Evolutionary conservation across 2,329 filamentous ascomycete genomes (phyloP), one percentile per base, ranked within the genome.

Genomic region (Neofusicoccum kwambonambiense): DNA sequence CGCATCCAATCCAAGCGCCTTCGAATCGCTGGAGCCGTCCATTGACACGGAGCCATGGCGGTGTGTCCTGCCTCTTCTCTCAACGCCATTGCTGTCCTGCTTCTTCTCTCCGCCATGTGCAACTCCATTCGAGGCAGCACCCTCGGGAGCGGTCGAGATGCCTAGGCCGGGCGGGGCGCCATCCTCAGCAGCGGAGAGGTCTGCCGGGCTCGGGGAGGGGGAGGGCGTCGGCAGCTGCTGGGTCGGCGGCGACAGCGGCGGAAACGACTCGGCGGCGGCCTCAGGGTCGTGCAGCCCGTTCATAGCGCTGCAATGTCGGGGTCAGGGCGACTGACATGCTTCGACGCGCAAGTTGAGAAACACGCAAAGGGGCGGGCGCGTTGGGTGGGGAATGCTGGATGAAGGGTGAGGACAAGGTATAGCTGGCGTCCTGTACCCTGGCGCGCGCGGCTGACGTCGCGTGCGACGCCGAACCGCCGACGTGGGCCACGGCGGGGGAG

Each of bases 161-260:
- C 42, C 50, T 27, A 54, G 31, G 35, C 52, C 62, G 12, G 35
- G 15, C 13, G 37, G 34, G 3, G 54, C 37, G 47, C 19, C 54
- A 15, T 52, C 54, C 8, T 65, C 54, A 12, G 37, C 27, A 6
- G 56, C 37, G 19, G 37, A 52, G 51, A 41, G 19, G 7, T 64
- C 52, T 44, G 44, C 35, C 19, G 44, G 62, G 13, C 45, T 54
- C 31, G 63, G 63, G 13, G 63, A 51, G 1, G 67, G 66, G 11
- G 69, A 62, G 4, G 73, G 74, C 49, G 74, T 73, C 3, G 72
- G 73, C 15, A 76, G 70, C 66, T 75, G 73, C 44, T 68, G 67
- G 39, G 60, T 65, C 17, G 65, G 39, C 11, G 65, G 56, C 61
- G 22, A 44, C 11, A 64, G 54, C 13, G 52, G 45, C 34, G 51